phyloP scores from a whole-genome alignment of 306 rosid species.

The Spatholobus suberectus region DNA sequence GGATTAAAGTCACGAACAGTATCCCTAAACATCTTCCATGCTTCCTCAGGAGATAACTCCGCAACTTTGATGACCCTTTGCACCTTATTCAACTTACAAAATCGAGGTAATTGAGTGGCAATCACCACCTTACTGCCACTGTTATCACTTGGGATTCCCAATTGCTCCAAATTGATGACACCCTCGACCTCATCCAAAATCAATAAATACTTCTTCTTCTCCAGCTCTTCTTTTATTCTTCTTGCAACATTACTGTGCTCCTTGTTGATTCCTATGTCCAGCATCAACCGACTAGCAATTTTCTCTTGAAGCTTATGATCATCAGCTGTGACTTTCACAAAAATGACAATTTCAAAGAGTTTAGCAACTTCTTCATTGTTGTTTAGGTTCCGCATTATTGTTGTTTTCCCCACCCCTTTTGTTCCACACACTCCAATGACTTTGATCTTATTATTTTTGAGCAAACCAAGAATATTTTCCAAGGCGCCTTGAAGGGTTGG shows the following conservation, averaged over 20 bases:
- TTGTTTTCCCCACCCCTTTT: slow-evolving; percentile 43
- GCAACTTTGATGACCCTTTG: background rate
- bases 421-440: slow-evolving; percentile 38
- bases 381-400: slow-evolving; percentile 35
- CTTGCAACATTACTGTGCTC: background rate
- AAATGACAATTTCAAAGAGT: slow-evolving; percentile 40
- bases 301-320: slow-evolving; percentile 3
- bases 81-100: background rate
- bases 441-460: background rate
- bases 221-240: slow-evolving; percentile 16
- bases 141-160: slow-evolving; percentile 27
- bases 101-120: background rate
- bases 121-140: slow-evolving; percentile 43
- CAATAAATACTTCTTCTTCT: slow-evolving; percentile 33
- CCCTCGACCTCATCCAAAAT: slow-evolving; percentile 43
- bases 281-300: slow-evolving; percentile 39
- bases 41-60: slow-evolving; percentile 29
- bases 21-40: slow-evolving; percentile 41
- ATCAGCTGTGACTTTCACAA: background rate
- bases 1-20: background rate
- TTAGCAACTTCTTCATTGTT: slow-evolving; percentile 30
- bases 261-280: background rate
- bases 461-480: background rate
- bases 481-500: slow-evolving; percentile 31
- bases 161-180: background rate